These are phyloP conservation scores for Boletus huronensis DNA, from an alignment of 768 basidiomycete species.

Conservation along the genomic window DNA sequence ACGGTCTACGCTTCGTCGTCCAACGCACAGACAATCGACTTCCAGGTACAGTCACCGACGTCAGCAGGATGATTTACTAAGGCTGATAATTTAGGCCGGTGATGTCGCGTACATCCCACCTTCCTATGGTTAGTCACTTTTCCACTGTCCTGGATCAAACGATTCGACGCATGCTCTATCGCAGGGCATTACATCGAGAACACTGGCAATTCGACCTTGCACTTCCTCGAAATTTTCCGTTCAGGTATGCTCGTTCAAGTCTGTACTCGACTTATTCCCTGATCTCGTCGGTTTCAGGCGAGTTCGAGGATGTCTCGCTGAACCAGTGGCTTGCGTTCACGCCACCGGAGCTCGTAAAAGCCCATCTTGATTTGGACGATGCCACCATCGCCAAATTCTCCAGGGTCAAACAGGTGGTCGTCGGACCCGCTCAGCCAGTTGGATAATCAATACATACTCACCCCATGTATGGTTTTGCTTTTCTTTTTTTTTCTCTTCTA, in stretches of 20 bases:
- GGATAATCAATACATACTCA: not conserved
- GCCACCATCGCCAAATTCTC: conserved; percentile 47
- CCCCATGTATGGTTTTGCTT: conserved; percentile 13
- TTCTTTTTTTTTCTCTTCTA: not conserved
- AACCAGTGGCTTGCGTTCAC: conserved; percentile 63
- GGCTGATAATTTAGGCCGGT: conserved; percentile 25
- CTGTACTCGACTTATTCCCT: not conserved
- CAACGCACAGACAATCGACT: conserved; percentile 44
- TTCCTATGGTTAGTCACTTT: conserved; percentile 20
- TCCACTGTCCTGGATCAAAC: not conserved
- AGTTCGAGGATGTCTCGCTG: conserved; percentile 55
- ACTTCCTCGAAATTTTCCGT: conserved; percentile 61
- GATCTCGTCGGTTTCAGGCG: conserved; percentile 28
- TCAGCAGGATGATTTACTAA: not conserved
- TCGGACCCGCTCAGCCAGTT: conserved; percentile 27
- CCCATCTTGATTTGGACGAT: conserved; percentile 52
- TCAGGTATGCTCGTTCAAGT: conserved; percentile 34
- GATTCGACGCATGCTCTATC: not conserved
- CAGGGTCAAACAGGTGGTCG: conserved; percentile 49
- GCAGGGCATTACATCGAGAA: conserved; percentile 70
- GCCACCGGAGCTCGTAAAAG: conserved; percentile 56
- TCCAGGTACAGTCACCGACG: conserved; percentile 30
- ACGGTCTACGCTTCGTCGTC: conserved; percentile 40
- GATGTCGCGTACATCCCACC: conserved; percentile 27
- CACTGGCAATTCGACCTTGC: conserved; percentile 54